Conservation (phyloP, 2,329 filamentous ascomycete genomes). For the Beauveria varroae region DNA sequence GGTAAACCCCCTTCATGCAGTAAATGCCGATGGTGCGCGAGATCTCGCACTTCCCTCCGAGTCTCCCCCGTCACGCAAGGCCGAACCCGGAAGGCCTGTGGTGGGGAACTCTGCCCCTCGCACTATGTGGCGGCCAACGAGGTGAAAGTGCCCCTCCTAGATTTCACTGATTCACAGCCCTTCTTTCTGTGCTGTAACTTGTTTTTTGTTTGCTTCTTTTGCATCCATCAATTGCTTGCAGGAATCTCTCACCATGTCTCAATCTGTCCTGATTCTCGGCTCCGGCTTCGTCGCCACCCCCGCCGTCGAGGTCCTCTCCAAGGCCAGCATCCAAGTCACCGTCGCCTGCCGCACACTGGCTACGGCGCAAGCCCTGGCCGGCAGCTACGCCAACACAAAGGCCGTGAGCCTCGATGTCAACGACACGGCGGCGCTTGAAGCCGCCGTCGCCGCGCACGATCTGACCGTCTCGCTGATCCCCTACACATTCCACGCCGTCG, state of each 20-base stretch:
- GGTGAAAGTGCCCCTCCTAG: background rate
- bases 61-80: background rate
- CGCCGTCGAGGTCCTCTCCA: conserved; percentile 11
- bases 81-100: conserved; percentile 4
- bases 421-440: conserved; percentile 68
- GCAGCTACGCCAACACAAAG: conserved; percentile 62
- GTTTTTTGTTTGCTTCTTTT: background rate
- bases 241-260: background rate
- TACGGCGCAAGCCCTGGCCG: conserved; percentile 65
- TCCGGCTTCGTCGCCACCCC: conserved; percentile 12
- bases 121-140: background rate
- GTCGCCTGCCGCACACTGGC: conserved; percentile 72
- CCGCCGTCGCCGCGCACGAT: conserved; percentile 71
- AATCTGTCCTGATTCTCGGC: conserved; percentile 10
- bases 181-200: background rate
- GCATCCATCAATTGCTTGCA: background rate
- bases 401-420: conserved; percentile 81
- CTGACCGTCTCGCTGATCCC: conserved; percentile 79
- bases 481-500: conserved; percentile 79
- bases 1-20: too few relatives aligned
- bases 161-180: background rate
- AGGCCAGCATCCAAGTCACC: conserved; percentile 7
- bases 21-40: background rate
- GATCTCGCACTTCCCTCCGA: conserved; percentile 7
- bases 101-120: conserved; percentile 9